Percentiles rank a stretch among this genome's conserved stretches.
These are phyloP conservation scores for Globisporangium spiculum DNA, from an alignment of 352 stramenopile species.

Conservation along the genomic window DNA sequence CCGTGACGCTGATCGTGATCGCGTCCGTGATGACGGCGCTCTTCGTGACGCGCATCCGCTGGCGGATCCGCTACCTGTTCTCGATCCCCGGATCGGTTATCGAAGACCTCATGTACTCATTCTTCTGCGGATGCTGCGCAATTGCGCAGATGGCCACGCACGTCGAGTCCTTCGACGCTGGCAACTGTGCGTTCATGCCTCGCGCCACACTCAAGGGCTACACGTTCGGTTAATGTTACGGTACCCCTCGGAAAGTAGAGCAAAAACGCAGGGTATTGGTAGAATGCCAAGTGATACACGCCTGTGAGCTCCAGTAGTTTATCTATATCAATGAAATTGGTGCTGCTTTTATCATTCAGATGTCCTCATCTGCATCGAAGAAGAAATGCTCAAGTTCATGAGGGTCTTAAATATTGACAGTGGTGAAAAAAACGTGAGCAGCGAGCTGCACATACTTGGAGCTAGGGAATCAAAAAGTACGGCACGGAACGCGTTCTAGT, in stretches of 20 bases:
- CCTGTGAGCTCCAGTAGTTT: neutral
- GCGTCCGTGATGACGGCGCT: slow-evolving; percentile 25
- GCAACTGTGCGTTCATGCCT: slow-evolving; percentile 25
- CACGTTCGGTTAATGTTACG: slow-evolving; percentile 22
- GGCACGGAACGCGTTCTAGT: slow-evolving; percentile 2
- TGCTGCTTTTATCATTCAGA: neutral
- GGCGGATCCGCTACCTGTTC: slow-evolving; percentile 52
- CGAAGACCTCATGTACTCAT: slow-evolving; percentile 33
- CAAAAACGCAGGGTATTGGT: neutral
- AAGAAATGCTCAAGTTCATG: neutral
- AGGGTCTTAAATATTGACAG: slow-evolving; percentile 7
- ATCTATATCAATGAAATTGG: neutral
- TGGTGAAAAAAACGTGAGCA: neutral
- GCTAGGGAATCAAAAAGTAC: neutral
- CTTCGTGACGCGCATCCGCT: slow-evolving; percentile 45
- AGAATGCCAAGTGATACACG: neutral
- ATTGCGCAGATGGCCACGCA: slow-evolving; percentile 55
- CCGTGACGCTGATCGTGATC: slow-evolving; percentile 36
- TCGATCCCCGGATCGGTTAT: slow-evolving; percentile 40
- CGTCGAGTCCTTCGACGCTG: slow-evolving; percentile 38
- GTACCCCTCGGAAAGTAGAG: neutral
- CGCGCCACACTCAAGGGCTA: slow-evolving; percentile 42
- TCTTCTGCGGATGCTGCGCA: slow-evolving; percentile 41
- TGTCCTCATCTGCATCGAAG: too few relatives aligned
- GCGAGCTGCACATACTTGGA: neutral